phyloP scores from a whole-genome alignment of 2,329 filamentous ascomycete genomes.

The Neopestalotiopsis clavispora region DNA sequence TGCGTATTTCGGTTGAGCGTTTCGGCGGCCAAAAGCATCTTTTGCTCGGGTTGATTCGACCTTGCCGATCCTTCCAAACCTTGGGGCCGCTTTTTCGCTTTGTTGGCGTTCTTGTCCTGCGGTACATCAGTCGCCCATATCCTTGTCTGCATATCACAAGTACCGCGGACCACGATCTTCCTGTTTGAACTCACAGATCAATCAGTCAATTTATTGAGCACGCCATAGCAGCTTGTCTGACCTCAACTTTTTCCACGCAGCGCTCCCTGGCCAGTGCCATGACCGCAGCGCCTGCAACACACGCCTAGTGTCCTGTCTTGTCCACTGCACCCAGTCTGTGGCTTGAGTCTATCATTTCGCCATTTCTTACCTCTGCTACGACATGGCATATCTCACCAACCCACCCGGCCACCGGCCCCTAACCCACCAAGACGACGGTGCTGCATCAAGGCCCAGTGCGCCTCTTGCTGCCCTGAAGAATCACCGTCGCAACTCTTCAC shows the following conservation, averaged over 20 bases:
- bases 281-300: slow-evolving; percentile 3
- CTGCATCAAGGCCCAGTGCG: slow-evolving; percentile 25
- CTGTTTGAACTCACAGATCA: not conserved
- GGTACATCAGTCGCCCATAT: not conserved
- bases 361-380: slow-evolving; percentile 10
- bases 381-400: slow-evolving; percentile 26
- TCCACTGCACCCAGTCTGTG: not conserved
- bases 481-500: slow-evolving; percentile 10
- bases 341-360: slow-evolving; percentile 12
- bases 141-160: not conserved
- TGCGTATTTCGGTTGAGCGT: slow-evolving; percentile 3
- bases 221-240: slow-evolving; percentile 16
- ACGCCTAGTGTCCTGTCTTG: not conserved
- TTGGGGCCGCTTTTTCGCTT: slow-evolving; percentile 4
- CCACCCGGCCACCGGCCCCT: slow-evolving; percentile 22
- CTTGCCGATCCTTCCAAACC: not conserved
- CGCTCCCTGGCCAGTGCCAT: slow-evolving; percentile 16
- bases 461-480: slow-evolving; percentile 1
- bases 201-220: slow-evolving; percentile 6
- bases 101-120: not conserved
- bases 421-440: slow-evolving; percentile 30
- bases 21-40: slow-evolving; percentile 12
- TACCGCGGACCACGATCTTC: not conserved
- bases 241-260: slow-evolving; percentile 13
- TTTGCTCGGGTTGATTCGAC: not conserved